phyloP scores from a whole-genome alignment of 306 rosid genomes.

The Vigna nakashimae region DNA sequence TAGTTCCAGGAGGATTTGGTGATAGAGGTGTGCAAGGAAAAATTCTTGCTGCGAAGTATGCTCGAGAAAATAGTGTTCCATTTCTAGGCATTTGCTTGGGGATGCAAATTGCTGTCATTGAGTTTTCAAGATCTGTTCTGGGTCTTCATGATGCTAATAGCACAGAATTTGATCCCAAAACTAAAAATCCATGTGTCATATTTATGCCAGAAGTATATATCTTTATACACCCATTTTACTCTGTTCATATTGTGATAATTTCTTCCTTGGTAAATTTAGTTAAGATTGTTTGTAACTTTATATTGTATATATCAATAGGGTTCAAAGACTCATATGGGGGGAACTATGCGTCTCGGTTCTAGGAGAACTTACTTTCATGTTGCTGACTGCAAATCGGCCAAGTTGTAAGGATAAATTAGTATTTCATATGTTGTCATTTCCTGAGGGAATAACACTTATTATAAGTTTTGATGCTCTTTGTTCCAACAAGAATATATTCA shows the following conservation, averaged over 20 bases:
- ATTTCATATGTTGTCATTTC: conserved; percentile 17
- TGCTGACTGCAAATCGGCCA: conserved; percentile 77
- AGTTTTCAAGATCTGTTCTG: conserved; percentile 77
- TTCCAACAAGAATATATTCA: background rate
- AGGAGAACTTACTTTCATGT: conserved; percentile 79
- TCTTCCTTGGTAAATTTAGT: conserved; percentile 24
- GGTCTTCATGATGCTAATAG: conserved; percentile 76
- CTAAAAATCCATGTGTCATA: conserved; percentile 79
- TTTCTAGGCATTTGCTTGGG: conserved; percentile 87
- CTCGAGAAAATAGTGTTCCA: conserved; percentile 80
- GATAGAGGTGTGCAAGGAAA: conserved; percentile 89
- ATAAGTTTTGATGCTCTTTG: background rate
- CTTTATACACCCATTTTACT: background rate
- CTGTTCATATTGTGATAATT: background rate
- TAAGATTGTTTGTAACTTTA: conserved; percentile 24
- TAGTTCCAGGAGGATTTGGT: conserved; percentile 94
- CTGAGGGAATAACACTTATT: background rate
- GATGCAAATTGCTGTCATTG: conserved; percentile 93
- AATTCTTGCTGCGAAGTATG: conserved; percentile 86
- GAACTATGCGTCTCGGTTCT: conserved; percentile 94
- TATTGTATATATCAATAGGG: conserved; percentile 56
- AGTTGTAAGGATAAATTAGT: conserved; percentile 64
- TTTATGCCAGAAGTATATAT: conserved; percentile 88
- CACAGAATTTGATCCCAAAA: conserved; percentile 78
- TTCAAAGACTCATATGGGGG: conserved; percentile 95